Percentiles rank a stretch among this genome's conserved stretches.
These are phyloP conservation scores for Beauveria bassiana DNA, from an alignment of 2,329 filamentous ascomycete species.

Conservation along the genomic window DNA sequence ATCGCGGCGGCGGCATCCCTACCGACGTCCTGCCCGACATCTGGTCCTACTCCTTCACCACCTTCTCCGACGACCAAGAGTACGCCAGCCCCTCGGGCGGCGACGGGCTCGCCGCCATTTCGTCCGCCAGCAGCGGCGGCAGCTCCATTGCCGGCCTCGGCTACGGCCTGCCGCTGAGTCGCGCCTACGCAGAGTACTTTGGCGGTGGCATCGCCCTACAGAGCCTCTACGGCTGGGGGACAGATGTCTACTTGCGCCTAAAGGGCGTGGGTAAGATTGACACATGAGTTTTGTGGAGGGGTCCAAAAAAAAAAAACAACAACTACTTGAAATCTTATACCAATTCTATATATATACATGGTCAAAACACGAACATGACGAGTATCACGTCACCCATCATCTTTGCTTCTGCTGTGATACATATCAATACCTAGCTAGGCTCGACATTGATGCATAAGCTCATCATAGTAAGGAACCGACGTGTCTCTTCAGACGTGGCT, in stretches of 20 bases:
- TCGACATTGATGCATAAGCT: background rate
- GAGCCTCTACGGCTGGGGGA: conserved; percentile 88
- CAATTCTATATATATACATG: background rate
- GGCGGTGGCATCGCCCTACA: conserved; percentile 93
- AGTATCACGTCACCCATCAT: background rate
- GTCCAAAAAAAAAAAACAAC: background rate
- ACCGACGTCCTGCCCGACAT: conserved; percentile 79
- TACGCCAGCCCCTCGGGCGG: conserved; percentile 32
- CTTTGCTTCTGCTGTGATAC: background rate
- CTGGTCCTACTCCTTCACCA: conserved; percentile 97
- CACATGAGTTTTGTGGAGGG: conserved; percentile 11
- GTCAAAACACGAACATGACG: background rate
- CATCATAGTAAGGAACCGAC: too few relatives aligned
- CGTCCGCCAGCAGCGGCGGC: conserved; percentile 60
- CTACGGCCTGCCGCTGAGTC: conserved; percentile 82
- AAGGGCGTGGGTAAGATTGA: conserved; percentile 54
- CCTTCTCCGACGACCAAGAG: conserved; percentile 61
- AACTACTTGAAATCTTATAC: too few relatives aligned
- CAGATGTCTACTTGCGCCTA: conserved; percentile 59
- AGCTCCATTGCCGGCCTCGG: conserved; percentile 89
- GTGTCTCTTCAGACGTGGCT: background rate
- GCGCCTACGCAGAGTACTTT: conserved; percentile 97
- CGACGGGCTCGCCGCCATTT: conserved; percentile 64
- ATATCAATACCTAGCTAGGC: background rate
- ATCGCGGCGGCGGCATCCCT: conserved; percentile 87